Evolutionary conservation across 1,284 basidiomycete species (phyloP).

Genomic region (Ustilago esculenta): DNA sequence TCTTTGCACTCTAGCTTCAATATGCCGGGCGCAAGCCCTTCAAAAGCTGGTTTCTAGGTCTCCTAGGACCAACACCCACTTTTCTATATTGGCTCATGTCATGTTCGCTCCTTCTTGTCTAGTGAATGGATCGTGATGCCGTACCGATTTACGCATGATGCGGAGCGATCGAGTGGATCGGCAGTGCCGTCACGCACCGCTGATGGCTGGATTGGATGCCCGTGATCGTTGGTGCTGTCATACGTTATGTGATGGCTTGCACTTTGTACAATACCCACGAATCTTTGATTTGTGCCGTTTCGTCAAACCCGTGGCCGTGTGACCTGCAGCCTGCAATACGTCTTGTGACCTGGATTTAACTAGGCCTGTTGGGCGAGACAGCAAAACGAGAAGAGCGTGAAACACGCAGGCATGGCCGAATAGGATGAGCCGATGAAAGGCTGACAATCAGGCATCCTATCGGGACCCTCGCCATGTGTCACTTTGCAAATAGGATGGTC

Average conservation of each 20-base stretch:
- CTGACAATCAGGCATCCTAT: too few species aligned
- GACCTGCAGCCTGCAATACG: background rate
- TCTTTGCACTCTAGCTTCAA: constrained; percentile 1
- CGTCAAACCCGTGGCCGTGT: background rate
- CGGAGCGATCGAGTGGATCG: constrained; percentile 4
- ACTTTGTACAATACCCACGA: constrained; percentile 45
- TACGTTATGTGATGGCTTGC: too few species aligned
- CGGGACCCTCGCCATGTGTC: too few species aligned
- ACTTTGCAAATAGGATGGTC: too few species aligned
- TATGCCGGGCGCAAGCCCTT: constrained; percentile 11
- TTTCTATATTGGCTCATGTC: constrained; percentile 22
- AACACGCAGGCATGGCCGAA: too few species aligned
- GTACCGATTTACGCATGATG: constrained; percentile 6
- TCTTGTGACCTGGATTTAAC: too few species aligned
- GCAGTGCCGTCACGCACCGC: constrained; percentile 1
- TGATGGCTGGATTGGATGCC: background rate
- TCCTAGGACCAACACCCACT: constrained; percentile 23
- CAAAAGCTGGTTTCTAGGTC: constrained; percentile 39
- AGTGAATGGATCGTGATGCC: constrained; percentile 44
- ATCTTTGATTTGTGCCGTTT: constrained; percentile 10
- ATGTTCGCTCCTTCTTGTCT: constrained; percentile 27
- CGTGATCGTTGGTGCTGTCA: constrained; percentile 21
- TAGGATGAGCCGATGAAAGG: too few species aligned
- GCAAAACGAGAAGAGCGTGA: background rate
- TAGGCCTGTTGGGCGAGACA: background rate